Evolutionary conservation across 2,329 filamentous ascomycete genomes (phyloP).

Genomic region (Penicillium sp.): DNA sequence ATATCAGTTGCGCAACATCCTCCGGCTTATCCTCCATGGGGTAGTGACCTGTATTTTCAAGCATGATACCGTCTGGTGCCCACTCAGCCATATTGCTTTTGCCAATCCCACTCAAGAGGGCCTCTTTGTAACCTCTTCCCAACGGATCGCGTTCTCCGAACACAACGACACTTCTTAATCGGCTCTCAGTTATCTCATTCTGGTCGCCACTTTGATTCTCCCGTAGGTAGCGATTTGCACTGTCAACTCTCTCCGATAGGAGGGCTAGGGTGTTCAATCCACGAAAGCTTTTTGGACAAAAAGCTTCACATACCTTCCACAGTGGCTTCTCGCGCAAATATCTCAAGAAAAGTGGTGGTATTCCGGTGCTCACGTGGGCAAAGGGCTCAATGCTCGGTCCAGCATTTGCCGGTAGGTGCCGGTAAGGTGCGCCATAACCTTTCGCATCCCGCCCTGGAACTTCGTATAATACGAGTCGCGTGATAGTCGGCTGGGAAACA

Average conservation of each 20-base stretch:
- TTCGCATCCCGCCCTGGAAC: background rate
- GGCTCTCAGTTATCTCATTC: background rate
- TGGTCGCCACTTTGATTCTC: background rate
- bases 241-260: background rate
- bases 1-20: constrained; percentile 2
- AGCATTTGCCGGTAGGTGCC: background rate
- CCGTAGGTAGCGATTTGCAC: background rate
- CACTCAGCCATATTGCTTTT: background rate
- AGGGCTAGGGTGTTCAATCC: background rate
- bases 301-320: constrained; percentile 1
- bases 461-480: background rate
- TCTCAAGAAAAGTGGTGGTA: background rate
- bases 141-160: constrained; percentile 1
- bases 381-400: background rate
- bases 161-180: background rate
- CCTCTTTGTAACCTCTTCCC: background rate
- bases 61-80: background rate
- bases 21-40: constrained; percentile 1
- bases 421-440: constrained; percentile 1
- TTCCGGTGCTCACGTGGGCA: background rate
- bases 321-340: background rate
- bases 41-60: constrained; percentile 2
- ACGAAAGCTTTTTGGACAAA: background rate
- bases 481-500: constrained; percentile 1
- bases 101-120: background rate